Evolutionary conservation across 495 filamentous ascomycete species (phyloP), one percentile per base, ranked within the genome.

Genomic region (Letharia lupina): DNA sequence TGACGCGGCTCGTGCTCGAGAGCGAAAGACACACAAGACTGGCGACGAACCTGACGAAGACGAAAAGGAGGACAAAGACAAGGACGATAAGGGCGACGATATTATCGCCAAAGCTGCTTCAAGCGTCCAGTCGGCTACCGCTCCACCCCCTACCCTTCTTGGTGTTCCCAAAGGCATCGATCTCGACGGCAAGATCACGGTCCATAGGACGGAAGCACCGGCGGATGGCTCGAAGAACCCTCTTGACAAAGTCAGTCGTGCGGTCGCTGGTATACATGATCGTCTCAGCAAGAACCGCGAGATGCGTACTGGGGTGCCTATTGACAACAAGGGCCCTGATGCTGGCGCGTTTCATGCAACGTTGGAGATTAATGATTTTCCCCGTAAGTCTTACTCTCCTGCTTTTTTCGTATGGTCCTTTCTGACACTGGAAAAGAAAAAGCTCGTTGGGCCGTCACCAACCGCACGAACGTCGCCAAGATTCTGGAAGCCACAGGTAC

Each of bases 301-400:
- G 70, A 84, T 96, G 70, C 87, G 93, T 69, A 87, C 88, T 4
- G 95, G 94, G 9, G 91, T 96, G 59, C 94, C 95, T 23, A 96
- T 97, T 73, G 94, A 99, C 79, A 99, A 99, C 75, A 96, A 96
- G 74, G 94, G 94, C 7, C 94, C 94, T 16, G 94, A 99, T 78
- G 94, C 94, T 11, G 94, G 94, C 40, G 91, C 91, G 16, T 99
- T 94, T 84, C 94, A 99, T 75, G 91, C 94, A 39, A 98, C 93
- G 6, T 79, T 99, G 70, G 95, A 98, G 74, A 98, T 99, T 83
- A 99, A 99, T 75, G 94, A 98, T 77, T 98, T 97, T 76, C 95
- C 94, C 39, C 94, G 84, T 87, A 82, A 81, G 84, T 75, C 64
- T 58, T 56, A 31, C 41, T 60, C 11, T 45, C 62, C 58, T 13